These are phyloP conservation scores for Angophora floribunda DNA, from an alignment of 345 rosid genomes.

Conservation along the genomic window DNA sequence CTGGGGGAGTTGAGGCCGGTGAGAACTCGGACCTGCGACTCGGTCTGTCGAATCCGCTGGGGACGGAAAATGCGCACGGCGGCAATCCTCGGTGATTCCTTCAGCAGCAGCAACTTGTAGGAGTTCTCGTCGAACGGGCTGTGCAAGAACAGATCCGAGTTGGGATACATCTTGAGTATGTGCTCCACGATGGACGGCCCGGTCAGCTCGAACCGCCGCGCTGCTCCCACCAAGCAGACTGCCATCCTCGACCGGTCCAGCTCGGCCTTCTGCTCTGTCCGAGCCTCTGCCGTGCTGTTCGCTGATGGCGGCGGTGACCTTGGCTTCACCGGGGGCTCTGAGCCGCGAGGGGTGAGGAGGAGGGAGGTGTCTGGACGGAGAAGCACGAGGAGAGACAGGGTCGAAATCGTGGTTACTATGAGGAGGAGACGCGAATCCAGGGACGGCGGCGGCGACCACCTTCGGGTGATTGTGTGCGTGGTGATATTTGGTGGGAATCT, in stretches of 20 bases:
- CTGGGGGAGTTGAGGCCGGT: conserved; percentile 70
- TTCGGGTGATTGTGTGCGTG: neutral
- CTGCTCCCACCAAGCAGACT: conserved; percentile 91
- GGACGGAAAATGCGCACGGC: conserved; percentile 65
- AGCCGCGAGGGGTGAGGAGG: neutral
- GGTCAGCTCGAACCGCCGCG: conserved; percentile 82
- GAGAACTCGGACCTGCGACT: conserved; percentile 55
- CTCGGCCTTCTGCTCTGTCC: neutral
- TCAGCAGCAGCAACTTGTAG: conserved; percentile 59
- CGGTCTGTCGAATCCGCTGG: conserved; percentile 31
- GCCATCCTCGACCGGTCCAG: conserved; percentile 49
- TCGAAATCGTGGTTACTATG: neutral
- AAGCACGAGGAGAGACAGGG: neutral
- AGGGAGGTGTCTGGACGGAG: neutral
- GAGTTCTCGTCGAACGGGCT: conserved; percentile 61
- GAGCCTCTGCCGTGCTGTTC: neutral
- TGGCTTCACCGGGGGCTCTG: neutral
- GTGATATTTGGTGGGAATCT: neutral
- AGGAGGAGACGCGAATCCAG: neutral
- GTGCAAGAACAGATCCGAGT: conserved; percentile 85
- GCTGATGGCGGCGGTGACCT: neutral
- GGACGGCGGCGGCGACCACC: neutral
- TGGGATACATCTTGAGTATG: conserved; percentile 51
- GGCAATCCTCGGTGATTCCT: conserved; percentile 52
- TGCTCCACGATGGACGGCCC: conserved; percentile 81